phyloP scores from a whole-genome alignment of 192 early-diverging fungal genomes.

The Backusella mclennaniae region DNA sequence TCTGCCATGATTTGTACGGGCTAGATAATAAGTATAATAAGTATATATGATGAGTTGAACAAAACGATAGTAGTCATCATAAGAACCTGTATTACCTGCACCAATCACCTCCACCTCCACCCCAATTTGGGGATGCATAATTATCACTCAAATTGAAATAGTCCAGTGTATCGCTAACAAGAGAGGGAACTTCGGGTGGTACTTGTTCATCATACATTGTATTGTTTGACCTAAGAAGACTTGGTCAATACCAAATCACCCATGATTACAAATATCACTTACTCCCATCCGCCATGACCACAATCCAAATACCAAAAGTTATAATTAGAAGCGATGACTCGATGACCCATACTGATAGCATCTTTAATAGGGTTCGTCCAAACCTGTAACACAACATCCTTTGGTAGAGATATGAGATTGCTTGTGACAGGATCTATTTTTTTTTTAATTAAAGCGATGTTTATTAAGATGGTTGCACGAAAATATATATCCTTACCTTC shows the following conservation, averaged over 20 bases:
- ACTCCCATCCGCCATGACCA: slow-evolving; percentile 69
- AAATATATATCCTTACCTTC: slow-evolving; percentile 50
- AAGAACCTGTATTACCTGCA: slow-evolving; percentile 42
- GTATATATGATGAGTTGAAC: background rate
- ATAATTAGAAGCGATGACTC: slow-evolving; percentile 60
- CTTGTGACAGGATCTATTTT: slow-evolving; percentile 50
- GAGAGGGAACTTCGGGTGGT: slow-evolving; percentile 23
- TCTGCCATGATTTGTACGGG: slow-evolving; percentile 74
- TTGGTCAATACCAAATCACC: background rate
- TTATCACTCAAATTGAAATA: slow-evolving; percentile 22
- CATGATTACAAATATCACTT: slow-evolving; percentile 18
- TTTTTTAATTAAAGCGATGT: background rate
- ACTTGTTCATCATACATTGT: slow-evolving; percentile 46
- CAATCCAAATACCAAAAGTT: slow-evolving; percentile 81
- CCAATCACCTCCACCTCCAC: slow-evolving; percentile 61
- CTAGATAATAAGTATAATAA: slow-evolving; percentile 37
- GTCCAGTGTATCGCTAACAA: slow-evolving; percentile 27
- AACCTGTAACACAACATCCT: slow-evolving; percentile 68
- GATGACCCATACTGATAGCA: slow-evolving; percentile 58
- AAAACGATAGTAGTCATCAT: background rate
- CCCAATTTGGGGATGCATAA: slow-evolving; percentile 38
- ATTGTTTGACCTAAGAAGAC: slow-evolving; percentile 49
- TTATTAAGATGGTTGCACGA: background rate
- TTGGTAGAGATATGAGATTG: slow-evolving; percentile 40
- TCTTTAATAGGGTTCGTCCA: slow-evolving; percentile 67